Evolutionary conservation across 495 filamentous ascomycete species (phyloP), one percentile per base, ranked within the genome.

Genomic region (Penicillium coprophilum): DNA sequence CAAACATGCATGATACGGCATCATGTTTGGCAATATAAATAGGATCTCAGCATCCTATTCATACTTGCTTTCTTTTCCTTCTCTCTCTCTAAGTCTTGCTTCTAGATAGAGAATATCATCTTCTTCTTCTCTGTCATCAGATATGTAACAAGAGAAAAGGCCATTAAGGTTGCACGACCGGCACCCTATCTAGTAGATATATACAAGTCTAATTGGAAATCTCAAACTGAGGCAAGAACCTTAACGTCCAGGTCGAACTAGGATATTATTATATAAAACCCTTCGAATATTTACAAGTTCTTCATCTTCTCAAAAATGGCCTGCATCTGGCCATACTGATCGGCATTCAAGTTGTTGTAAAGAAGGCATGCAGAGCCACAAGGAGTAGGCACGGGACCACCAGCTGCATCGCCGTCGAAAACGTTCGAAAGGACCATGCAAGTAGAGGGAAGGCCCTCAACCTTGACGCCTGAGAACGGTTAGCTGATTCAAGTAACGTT

Each of bases 301-400:
- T 36, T 8, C 44, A 46, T 7, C 4, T 28, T 8, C 20, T 17
- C n/a, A 24, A 46, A 46, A 12, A 17, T 24, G 44, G 44, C 6
- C 27, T 46, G 44, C 44, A 46, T 46, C 24, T 46, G 44, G 13
- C 44, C 44, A 17, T 46, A 46, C 24, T 46, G 23, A 30, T 30
- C 44, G 4, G 13, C 13, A 15, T 46, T 46, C 44, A 46, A 7
- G 24, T 46, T 46, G 44, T 46, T 46, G 23, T 46, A 46, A 6
- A 46, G 24, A 46, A 46, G 44, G 23, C 44, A 46, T 15, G 44
- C 44, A 46, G 44, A 46, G 24, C 44, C 44, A 46, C 44, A 46
- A 5, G 44, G 44, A 19, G 44, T 46, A 2, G 44, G 44, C 24
- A 46, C 44, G 4, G 44, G 23, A 28, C 44, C 44, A 46, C 21